Percentiles rank a stretch among this genome's conserved stretches.
Conservation (phyloP, 2,329 filamentous ascomycete species). For the Chrysosporium queenslandicum region DNA sequence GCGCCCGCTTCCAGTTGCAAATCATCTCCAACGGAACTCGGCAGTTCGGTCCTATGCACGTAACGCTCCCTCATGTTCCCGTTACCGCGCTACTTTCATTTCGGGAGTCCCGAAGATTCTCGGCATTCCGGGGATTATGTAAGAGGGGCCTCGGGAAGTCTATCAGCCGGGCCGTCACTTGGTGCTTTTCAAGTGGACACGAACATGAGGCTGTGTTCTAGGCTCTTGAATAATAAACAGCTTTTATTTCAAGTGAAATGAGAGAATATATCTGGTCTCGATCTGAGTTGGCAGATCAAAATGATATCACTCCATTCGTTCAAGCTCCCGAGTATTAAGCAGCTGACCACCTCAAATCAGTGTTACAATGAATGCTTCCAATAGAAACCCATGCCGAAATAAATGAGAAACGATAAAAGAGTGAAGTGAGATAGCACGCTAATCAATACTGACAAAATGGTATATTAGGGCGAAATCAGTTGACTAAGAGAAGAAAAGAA, state of each 20-base stretch:
- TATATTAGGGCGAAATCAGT: slow-evolving; percentile 4
- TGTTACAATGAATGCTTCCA: slow-evolving; percentile 7
- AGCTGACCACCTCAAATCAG: not conserved
- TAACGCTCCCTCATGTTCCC: not conserved
- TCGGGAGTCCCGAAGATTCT: slow-evolving; percentile 3
- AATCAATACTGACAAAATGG: slow-evolving; percentile 6
- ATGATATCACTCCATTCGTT: not conserved
- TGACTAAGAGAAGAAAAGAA: not conserved
- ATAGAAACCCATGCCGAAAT: slow-evolving; percentile 1
- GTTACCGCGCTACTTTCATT: not conserved
- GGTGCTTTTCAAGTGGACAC: not conserved
- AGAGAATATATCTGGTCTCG: not conserved
- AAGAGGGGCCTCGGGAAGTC: not conserved
- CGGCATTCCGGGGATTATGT: slow-evolving; percentile 4
- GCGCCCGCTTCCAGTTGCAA: not conserved
- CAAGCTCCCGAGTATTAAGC: slow-evolving; percentile 2
- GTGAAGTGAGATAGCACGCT: slow-evolving; percentile 6
- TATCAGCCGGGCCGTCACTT: not conserved
- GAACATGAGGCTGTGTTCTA: not conserved
- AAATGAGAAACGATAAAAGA: not conserved
- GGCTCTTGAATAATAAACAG: not conserved
- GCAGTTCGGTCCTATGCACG: not conserved
- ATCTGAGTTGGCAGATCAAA: not conserved
- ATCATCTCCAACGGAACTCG: not conserved
- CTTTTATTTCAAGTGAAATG: not conserved